A percentile compares a stretch with the other conserved stretches of the same genome.
phyloP scores from a whole-genome alignment of 2,329 filamentous ascomycete genomes.

The Didymella pomorum region DNA sequence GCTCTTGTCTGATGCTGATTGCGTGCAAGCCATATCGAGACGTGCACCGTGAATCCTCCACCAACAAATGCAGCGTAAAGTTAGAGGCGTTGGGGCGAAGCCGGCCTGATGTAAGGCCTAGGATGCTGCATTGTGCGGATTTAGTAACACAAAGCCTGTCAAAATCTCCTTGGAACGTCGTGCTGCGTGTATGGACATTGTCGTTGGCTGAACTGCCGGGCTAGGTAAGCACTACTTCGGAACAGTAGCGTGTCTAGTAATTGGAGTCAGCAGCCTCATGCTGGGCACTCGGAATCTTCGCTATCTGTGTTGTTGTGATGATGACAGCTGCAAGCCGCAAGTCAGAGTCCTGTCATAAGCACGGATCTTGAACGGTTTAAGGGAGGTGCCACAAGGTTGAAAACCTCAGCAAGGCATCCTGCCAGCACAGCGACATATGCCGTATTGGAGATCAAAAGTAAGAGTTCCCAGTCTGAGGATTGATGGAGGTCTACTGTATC shows the following conservation, averaged over 20 bases:
- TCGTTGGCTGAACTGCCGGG: neutral
- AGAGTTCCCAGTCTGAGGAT: neutral
- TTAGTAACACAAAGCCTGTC: slow-evolving; percentile 2
- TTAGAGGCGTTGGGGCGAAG: slow-evolving; percentile 2
- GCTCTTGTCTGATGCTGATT: slow-evolving; percentile 1
- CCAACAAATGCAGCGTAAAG: neutral
- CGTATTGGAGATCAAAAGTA: neutral
- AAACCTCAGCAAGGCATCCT: neutral
- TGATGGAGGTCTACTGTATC: neutral
- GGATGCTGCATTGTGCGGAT: slow-evolving; percentile 8
- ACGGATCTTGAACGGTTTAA: neutral
- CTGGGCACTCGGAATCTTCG: neutral
- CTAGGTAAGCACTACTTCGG: slow-evolving; percentile 15
- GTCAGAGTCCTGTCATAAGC: slow-evolving; percentile 3
- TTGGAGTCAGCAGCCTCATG: slow-evolving; percentile 12
- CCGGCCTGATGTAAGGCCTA: slow-evolving; percentile 2
- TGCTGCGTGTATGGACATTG: neutral
- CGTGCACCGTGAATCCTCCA: neutral
- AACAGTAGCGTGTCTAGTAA: slow-evolving; percentile 2
- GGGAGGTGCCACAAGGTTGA: neutral
- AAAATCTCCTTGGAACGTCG: neutral
- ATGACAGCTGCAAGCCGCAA: slow-evolving; percentile 8
- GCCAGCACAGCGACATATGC: slow-evolving; percentile 1
- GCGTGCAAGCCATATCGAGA: neutral
- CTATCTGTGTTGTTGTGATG: neutral